These are phyloP conservation scores for Lasiodiplodia citricola DNA, from an alignment of 2,329 filamentous ascomycete species.

Conservation along the genomic window DNA sequence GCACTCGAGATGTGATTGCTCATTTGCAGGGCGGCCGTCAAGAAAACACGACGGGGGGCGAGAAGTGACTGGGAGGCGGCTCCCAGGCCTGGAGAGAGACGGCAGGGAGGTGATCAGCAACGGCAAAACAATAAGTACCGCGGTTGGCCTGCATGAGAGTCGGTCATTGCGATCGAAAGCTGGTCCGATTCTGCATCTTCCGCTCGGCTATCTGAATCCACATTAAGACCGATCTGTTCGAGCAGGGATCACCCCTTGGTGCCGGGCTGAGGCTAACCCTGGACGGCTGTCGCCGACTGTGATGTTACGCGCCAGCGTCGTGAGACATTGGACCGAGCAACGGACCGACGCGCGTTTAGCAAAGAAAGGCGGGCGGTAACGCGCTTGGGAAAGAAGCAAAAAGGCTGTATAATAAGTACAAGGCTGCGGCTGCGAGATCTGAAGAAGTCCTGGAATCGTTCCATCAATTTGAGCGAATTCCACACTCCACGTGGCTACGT, in stretches of 20 bases:
- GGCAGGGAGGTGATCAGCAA: neutral
- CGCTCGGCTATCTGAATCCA: constrained; percentile 21
- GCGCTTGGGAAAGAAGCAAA: neutral
- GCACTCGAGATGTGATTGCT: neutral
- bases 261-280: neutral
- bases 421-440: neutral
- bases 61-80: no score
- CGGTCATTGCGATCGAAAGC: neutral
- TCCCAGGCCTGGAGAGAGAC: no score
- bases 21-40: neutral
- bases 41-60: no score
- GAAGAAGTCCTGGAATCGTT: neutral
- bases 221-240: constrained; percentile 18
- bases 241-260: neutral
- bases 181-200: neutral
- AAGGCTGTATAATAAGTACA: neutral
- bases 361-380: neutral
- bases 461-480: no score
- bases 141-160: neutral
- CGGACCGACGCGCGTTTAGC: constrained; percentile 6
- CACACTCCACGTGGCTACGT: no score
- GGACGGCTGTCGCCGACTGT: neutral
- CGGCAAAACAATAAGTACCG: neutral
- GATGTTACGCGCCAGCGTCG: constrained; percentile 8
- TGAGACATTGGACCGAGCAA: constrained; percentile 2